Evolutionary conservation across 1,284 basidiomycete genomes (phyloP), one percentile per base, ranked within the genome.

Genomic region (Ceratobasidium sp.): DNA sequence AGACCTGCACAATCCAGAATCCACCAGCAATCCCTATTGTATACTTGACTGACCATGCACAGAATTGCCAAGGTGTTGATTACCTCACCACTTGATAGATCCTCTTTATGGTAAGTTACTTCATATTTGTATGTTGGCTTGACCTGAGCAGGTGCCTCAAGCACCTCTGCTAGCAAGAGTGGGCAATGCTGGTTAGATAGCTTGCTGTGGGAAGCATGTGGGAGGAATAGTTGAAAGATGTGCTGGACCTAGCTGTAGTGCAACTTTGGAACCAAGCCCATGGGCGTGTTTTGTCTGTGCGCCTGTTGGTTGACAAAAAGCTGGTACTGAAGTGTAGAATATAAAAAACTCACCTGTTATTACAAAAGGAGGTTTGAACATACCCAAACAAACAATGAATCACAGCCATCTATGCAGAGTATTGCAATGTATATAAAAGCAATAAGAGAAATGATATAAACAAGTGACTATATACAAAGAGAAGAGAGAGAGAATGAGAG

Each of bases 1-100:
- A n/a, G n/a, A n/a, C n/a, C n/a, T n/a, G 74, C 75, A 8, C 76
- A 64, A 56, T 77, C 76, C 45, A 76, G 69, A 31, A 77, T 75
- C 20, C 70, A 72, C 75, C 75, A 77, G 25, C 56, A 17, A 7
- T 71, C 60, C 3, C 73, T 54, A 35, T 72, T 70, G 2, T 40
- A 43, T 12, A 76, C 62, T 0, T 75, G 71, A 17, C 72, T 47
- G 45, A 71, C 70, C 55, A 35, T 70, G 34, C 62, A 76, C 17
- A 71, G 62, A 50, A 73, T 76, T 13, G 68, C 53, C 40, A 5
- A 34, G 7, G 31, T n/a, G 34, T 53, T 70, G 53, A 32, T 73
- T 54, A 62, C 77, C 75, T 2, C 50, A 1, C 50, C 50, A 1
- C 20, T 53, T 31, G 50, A 53, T 8, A 32, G n/a, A 12, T 31